These are phyloP conservation scores for Aureobasidium sp. DNA, from an alignment of 2,329 filamentous ascomycete species.

Conservation along the genomic window DNA sequence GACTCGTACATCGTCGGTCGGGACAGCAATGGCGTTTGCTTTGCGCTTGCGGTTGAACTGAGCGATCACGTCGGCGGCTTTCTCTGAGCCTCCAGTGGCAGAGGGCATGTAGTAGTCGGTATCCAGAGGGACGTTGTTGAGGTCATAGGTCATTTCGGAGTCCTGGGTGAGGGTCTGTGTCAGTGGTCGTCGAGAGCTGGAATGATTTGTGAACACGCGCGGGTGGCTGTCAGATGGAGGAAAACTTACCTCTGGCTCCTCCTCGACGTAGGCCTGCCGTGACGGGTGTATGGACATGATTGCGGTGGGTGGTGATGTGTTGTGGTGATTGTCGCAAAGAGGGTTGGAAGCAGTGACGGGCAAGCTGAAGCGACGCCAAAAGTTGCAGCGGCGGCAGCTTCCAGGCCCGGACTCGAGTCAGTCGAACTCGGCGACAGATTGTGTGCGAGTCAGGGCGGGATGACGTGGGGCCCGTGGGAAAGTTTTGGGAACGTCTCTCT, in stretches of 20 bases:
- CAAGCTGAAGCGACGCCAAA: not conserved
- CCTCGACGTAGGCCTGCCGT: slow-evolving; percentile 90
- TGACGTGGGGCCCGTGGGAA: not conserved
- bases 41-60: slow-evolving; percentile 89
- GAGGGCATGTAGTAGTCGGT: slow-evolving; percentile 77
- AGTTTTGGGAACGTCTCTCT: not conserved
- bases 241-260: slow-evolving; percentile 39
- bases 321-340: not conserved
- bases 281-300: slow-evolving; percentile 69
- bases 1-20: slow-evolving; percentile 86
- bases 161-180: slow-evolving; percentile 6
- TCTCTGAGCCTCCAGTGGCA: slow-evolving; percentile 64
- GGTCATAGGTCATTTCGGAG: slow-evolving; percentile 19
- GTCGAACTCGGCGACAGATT: not conserved
- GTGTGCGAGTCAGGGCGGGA: not conserved
- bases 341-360: not conserved
- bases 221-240: not conserved
- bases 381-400: not conserved
- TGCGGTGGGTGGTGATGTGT: not conserved
- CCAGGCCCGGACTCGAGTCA: not conserved
- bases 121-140: slow-evolving; percentile 45
- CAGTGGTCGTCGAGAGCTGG: slow-evolving; percentile 19
- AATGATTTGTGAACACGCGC: slow-evolving; percentile 29
- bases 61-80: slow-evolving; percentile 74
- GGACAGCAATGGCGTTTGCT: slow-evolving; percentile 82